These are phyloP conservation scores for Fusarium sacchari DNA, from an alignment of 2,329 filamentous ascomycete genomes.

Conservation along the genomic window DNA sequence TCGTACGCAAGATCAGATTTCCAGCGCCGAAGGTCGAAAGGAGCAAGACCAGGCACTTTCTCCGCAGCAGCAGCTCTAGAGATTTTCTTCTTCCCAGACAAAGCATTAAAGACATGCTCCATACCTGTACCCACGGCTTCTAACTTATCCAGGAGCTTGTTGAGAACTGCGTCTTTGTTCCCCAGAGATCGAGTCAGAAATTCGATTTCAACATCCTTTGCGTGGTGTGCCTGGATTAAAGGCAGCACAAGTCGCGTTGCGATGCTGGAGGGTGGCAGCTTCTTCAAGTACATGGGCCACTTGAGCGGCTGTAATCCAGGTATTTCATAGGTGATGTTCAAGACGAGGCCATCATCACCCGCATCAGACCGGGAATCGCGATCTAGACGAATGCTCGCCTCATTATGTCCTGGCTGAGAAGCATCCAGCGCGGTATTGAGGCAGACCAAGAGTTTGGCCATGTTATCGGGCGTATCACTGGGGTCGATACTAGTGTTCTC, in stretches of 20 bases:
- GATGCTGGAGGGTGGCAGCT: constrained; percentile 54
- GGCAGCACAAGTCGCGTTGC: constrained; percentile 63
- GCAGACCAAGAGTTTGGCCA: constrained; percentile 72
- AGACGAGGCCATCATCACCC: constrained; percentile 55
- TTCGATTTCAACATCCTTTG: constrained; percentile 52
- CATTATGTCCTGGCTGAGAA: constrained; percentile 55
- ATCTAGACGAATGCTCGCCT: constrained; percentile 57
- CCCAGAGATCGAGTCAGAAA: constrained; percentile 56
- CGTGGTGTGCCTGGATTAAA: constrained; percentile 59
- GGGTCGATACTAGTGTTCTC: constrained; percentile 79
- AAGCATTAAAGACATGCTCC: constrained; percentile 63
- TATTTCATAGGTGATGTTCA: constrained; percentile 69
- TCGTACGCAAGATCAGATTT: constrained; percentile 41
- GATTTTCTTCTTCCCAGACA: constrained; percentile 60
- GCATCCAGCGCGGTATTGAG: constrained; percentile 64
- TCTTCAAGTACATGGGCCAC: constrained; percentile 72
- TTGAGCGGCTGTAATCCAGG: constrained; percentile 71
- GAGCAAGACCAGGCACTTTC: constrained; percentile 62
- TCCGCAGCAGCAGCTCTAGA: constrained; percentile 57
- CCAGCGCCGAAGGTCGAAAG: constrained; percentile 57
- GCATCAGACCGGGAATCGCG: constrained; percentile 47
- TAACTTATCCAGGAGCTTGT: constrained; percentile 63
- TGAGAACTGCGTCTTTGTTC: constrained; percentile 63
- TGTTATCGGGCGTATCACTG: constrained; percentile 73
- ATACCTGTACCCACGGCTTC: constrained; percentile 61